Conservation (phyloP, 1,284 basidiomycete genomes). For the Fistulinella cinereoalba region DNA sequence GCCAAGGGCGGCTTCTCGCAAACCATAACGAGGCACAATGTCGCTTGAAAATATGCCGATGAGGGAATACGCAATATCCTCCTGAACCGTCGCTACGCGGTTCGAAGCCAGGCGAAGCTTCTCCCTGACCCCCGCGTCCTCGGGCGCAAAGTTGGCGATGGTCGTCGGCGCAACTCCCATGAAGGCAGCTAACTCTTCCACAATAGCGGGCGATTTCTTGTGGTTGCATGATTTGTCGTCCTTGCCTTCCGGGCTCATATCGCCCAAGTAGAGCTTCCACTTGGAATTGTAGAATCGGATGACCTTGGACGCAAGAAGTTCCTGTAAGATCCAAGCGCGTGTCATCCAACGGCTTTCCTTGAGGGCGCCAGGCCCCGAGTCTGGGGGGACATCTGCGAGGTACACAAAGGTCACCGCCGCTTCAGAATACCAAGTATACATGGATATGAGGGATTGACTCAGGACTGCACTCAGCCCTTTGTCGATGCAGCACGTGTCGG, state of each 20-base stretch:
- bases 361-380: neutral
- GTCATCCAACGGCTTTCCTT: conserved; percentile 16
- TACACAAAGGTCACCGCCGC: conserved; percentile 6
- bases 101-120: neutral
- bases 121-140: neutral
- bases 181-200: neutral
- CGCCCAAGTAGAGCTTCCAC: neutral
- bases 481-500: conserved; percentile 7
- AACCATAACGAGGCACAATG: neutral
- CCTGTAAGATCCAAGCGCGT: conserved; percentile 15
- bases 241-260: too few species aligned
- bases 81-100: neutral
- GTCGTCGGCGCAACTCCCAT: neutral
- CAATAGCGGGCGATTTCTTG: neutral
- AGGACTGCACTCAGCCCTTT: neutral
- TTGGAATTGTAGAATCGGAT: neutral
- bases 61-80: neutral
- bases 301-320: conserved; percentile 10
- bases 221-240: neutral
- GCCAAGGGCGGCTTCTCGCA: neutral
- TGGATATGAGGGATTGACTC: conserved; percentile 1
- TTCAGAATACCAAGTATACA: conserved; percentile 12
- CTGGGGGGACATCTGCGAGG: conserved; percentile 1
- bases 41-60: neutral
- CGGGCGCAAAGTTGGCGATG: neutral